Percentiles rank a stretch among this genome's conserved stretches.
phyloP scores from a whole-genome alignment of 371 early-diverging fungal species.

The Actinomortierella wolfii region DNA sequence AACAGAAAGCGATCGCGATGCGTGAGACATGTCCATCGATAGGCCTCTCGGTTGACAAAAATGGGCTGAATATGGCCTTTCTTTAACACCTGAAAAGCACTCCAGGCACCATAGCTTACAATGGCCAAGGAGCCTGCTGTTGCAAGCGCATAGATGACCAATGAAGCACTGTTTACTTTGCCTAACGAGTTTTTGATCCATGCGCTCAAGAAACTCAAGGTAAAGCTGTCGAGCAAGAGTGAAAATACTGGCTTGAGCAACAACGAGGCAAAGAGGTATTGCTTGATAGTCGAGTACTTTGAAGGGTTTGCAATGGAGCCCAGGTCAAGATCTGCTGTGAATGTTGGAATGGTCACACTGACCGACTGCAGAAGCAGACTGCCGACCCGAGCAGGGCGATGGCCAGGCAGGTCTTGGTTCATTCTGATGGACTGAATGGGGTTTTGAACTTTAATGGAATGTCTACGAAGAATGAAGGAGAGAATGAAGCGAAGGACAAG shows the following conservation, averaged over 20 bases:
- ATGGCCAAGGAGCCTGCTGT: conserved; percentile 18
- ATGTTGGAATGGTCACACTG: conserved; percentile 26
- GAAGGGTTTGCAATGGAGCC: conserved; percentile 33
- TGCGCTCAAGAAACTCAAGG: conserved; percentile 14
- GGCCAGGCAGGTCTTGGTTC: no score
- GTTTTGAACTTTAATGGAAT: no score
- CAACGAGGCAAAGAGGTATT: conserved; percentile 34
- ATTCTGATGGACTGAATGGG: no score
- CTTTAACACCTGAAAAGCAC: conserved; percentile 17
- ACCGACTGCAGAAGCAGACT: conserved; percentile 26
- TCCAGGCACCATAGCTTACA: conserved; percentile 29
- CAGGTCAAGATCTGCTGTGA: conserved; percentile 34
- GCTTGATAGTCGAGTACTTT: conserved; percentile 29
- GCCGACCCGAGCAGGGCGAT: conserved; percentile 22
- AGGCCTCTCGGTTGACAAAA: conserved; percentile 40
- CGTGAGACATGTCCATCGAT: conserved; percentile 32
- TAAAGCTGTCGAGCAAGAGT: conserved; percentile 31
- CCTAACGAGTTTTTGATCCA: conserved; percentile 19
- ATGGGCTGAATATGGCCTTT: conserved; percentile 35
- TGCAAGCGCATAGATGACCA: conserved; percentile 23
- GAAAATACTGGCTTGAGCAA: conserved; percentile 30
- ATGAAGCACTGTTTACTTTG: conserved; percentile 20
- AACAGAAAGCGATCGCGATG: conserved; percentile 31
- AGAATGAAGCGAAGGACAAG: no score
- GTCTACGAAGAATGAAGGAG: no score